Percentiles rank a stretch among this genome's conserved stretches.
phyloP scores from a whole-genome alignment of 192 early-diverging fungal species.

The Backusella psychrophila region DNA sequence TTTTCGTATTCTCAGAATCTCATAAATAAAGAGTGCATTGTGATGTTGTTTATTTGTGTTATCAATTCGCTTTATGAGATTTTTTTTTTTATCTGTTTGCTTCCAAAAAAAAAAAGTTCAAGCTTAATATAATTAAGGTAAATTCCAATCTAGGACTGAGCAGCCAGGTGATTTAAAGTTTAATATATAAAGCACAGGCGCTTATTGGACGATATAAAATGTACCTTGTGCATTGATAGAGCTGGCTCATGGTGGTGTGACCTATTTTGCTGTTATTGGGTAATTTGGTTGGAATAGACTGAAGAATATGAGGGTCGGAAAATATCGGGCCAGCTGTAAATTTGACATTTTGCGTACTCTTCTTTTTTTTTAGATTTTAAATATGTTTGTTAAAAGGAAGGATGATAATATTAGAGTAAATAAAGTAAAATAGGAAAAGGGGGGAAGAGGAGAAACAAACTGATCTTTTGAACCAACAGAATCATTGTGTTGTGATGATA shows the following conservation, averaged over 20 bases:
- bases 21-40: background rate
- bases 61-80: background rate
- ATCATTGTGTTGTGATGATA: background rate
- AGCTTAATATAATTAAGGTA: background rate
- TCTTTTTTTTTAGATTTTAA: background rate
- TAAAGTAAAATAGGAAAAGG: background rate
- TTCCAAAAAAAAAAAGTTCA: background rate
- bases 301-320: background rate
- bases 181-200: background rate
- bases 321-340: constrained; percentile 4
- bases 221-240: background rate
- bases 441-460: background rate
- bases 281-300: background rate
- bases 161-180: background rate
- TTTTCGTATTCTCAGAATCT: background rate
- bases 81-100: background rate
- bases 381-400: background rate
- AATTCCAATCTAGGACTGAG: background rate
- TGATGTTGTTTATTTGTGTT: background rate
- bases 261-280: background rate
- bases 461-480: constrained; percentile 14
- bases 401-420: constrained; percentile 9
- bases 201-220: background rate
- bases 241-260: background rate
- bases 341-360: background rate